These are phyloP conservation scores for Coffea canephora DNA, from an alignment of 257 asterid genomes.

Conservation along the genomic window DNA sequence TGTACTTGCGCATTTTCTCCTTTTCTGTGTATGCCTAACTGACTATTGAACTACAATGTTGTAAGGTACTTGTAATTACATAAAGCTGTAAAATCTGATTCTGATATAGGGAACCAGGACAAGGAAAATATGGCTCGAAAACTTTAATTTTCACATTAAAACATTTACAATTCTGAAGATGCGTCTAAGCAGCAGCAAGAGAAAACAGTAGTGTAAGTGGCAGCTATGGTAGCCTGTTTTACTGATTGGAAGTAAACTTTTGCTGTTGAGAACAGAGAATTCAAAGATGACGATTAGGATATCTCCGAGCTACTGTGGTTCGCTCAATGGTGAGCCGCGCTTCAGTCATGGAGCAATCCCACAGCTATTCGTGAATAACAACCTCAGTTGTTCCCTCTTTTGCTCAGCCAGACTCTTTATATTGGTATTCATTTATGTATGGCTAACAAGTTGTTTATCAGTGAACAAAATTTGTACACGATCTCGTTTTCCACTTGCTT, in stretches of 20 bases:
- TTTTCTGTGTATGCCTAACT: too few species aligned
- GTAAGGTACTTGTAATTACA: neutral
- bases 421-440: neutral
- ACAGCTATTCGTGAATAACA: neutral
- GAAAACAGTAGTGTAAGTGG: neutral
- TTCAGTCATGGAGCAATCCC: neutral
- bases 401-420: too few species aligned
- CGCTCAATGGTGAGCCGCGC: constrained; percentile 7
- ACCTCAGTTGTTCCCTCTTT: neutral
- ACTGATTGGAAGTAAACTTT: neutral
- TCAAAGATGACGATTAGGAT: constrained; percentile 88
- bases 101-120: too few species aligned
- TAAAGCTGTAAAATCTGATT: neutral
- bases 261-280: constrained; percentile 54
- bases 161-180: too few species aligned
- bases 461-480: neutral
- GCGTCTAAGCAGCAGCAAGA: neutral
- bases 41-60: neutral
- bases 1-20: neutral
- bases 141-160: neutral
- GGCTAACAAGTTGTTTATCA: neutral
- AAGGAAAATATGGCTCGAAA: neutral
- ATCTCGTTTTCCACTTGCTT: neutral
- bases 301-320: neutral
- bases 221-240: neutral